Conservation (phyloP, 2,329 filamentous ascomycete genomes). For the Graphilbum sp. region DNA sequence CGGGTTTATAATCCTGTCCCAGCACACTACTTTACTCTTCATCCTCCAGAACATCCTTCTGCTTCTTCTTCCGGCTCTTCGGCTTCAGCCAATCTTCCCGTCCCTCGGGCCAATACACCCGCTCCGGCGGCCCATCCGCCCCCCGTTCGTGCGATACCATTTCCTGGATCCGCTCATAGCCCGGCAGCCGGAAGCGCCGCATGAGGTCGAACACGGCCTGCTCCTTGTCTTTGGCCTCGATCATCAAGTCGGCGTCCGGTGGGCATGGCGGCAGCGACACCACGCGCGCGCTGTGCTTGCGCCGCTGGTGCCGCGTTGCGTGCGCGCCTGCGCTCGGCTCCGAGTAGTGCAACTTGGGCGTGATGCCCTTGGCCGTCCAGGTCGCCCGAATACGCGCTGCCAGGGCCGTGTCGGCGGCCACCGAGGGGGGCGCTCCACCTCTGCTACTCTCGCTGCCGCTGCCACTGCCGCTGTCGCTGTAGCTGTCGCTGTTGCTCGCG, state of each 20-base stretch:
- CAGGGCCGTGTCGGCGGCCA: conserved; percentile 69
- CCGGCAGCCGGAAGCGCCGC: conserved; percentile 71
- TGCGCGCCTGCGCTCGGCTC: conserved; percentile 56
- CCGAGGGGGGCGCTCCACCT: conserved; percentile 23
- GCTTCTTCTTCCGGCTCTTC: too few relatives aligned
- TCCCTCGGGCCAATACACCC: conserved; percentile 81
- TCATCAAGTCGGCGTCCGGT: conserved; percentile 88
- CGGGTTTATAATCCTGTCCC: too few relatives aligned
- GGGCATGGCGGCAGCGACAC: conserved; percentile 67
- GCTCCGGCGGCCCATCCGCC: conserved; percentile 59
- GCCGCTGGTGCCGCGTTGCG: conserved; percentile 58
- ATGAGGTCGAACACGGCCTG: conserved; percentile 92
- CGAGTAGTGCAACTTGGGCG: conserved; percentile 93
- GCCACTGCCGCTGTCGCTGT: too few relatives aligned
- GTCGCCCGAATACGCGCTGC: conserved; percentile 67
- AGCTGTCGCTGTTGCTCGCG: too few relatives aligned
- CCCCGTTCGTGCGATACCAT: conserved; percentile 59
- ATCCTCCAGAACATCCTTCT: too few relatives aligned
- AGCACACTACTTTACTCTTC: too few relatives aligned
- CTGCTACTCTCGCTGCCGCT: too few relatives aligned
- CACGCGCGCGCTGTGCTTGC: conserved; percentile 75
- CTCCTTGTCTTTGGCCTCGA: conserved; percentile 96
- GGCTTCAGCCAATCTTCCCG: conserved; percentile 80
- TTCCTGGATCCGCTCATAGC: conserved; percentile 59
- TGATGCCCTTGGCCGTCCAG: conserved; percentile 72